phyloP scores from a whole-genome alignment of 176 grass and related monocot genomes.

The Oryza coarctata region DNA sequence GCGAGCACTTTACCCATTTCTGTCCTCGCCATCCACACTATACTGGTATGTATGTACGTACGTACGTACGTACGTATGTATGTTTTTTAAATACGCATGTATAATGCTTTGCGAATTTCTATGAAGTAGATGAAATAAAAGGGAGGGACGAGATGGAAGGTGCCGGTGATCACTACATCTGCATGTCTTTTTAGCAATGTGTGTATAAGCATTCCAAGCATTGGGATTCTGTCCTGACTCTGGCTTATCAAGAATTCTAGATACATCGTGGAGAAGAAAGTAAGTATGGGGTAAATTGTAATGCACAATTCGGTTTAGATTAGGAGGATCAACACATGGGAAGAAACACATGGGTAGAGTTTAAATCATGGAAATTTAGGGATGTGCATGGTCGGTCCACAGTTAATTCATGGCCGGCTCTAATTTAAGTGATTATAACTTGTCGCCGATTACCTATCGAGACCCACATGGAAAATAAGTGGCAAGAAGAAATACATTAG shows the following conservation, averaged over 20 bases:
- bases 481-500: background rate
- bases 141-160: background rate
- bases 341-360: no score
- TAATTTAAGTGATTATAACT: no score
- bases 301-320: background rate
- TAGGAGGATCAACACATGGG: background rate
- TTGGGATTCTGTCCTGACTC: background rate
- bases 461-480: background rate
- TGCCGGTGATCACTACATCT: background rate
- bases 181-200: background rate
- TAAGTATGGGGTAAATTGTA: no score
- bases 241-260: background rate
- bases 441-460: no score
- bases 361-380: no score
- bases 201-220: background rate
- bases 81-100: no score
- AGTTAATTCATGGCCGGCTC: no score
- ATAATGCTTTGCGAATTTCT: background rate
- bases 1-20: background rate
- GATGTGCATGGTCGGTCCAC: no score
- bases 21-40: background rate
- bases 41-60: no score
- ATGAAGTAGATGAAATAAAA: background rate
- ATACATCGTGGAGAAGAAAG: background rate
- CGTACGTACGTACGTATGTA: no score